phyloP scores from a whole-genome alignment of 495 filamentous ascomycete genomes.

The Cercophora samala region DNA sequence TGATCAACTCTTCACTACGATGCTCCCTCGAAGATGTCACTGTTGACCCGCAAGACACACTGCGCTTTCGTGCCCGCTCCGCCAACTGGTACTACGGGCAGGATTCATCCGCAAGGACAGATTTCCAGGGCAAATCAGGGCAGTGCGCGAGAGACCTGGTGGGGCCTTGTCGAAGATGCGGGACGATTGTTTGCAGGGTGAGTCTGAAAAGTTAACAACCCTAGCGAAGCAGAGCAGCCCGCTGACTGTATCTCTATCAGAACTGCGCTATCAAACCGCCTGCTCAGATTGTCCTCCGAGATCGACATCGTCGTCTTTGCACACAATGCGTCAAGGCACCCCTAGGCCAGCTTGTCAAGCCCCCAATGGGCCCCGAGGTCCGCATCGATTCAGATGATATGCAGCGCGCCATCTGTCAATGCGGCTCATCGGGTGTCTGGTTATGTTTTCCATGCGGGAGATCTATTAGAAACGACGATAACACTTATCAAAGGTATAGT shows the following conservation, averaged over 20 bases:
- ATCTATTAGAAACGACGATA: constrained; percentile 62
- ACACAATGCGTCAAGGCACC: constrained; percentile 65
- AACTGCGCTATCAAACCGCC: constrained; percentile 84
- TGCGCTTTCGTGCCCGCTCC: constrained; percentile 50
- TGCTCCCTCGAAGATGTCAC: constrained; percentile 67
- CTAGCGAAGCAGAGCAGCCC: too few relatives aligned
- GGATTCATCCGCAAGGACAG: constrained; percentile 27
- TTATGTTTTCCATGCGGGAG: constrained; percentile 77
- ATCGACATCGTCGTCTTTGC: constrained; percentile 77
- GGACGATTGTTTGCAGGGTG: constrained; percentile 74
- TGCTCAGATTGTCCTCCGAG: constrained; percentile 53
- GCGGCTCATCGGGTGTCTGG: constrained; percentile 61
- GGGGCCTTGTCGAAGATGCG: constrained; percentile 72
- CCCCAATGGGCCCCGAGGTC: constrained; percentile 24
- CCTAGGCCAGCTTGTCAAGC: constrained; percentile 45
- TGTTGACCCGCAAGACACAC: constrained; percentile 45
- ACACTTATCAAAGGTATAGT: constrained; percentile 59
- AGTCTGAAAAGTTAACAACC: constrained; percentile 22
- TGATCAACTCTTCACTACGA: constrained; percentile 69
- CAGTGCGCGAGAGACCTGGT: constrained; percentile 84
- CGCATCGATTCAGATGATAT: constrained; percentile 43
- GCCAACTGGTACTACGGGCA: constrained; percentile 53
- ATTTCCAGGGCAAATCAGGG: constrained; percentile 60
- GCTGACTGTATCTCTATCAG: constrained; percentile 40
- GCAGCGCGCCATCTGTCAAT: constrained; percentile 64